phyloP scores from a whole-genome alignment of 805 yeast genomes.

The Pichia exigua region DNA sequence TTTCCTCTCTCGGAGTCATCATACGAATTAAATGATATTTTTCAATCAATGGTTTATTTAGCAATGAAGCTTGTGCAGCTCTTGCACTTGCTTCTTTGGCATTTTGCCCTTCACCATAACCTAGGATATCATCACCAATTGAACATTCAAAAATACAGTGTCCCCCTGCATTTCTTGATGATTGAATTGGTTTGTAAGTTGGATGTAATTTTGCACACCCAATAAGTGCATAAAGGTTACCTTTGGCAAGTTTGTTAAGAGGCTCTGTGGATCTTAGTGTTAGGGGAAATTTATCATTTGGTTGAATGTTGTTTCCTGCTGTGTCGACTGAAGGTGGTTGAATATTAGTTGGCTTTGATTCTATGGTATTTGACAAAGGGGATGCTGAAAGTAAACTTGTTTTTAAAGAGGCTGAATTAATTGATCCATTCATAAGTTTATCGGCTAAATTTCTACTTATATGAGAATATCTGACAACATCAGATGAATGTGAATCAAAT shows the following conservation, averaged over 20 bases:
- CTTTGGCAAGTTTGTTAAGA: conserved; percentile 62
- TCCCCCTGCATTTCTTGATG: conserved; percentile 25
- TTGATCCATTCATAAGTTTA: not conserved
- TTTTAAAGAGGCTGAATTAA: not conserved
- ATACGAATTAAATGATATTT: conserved; percentile 54
- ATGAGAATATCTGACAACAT: conserved; percentile 3
- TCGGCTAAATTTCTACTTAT: conserved; percentile 1
- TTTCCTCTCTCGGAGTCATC: conserved; percentile 35
- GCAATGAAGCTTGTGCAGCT: conserved; percentile 79
- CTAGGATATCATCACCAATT: conserved; percentile 60
- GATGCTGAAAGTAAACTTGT: not conserved
- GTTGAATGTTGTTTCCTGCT: not conserved
- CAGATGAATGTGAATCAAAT: not conserved
- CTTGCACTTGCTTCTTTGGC: conserved; percentile 70
- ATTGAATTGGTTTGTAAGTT: conserved; percentile 37
- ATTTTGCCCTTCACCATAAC: conserved; percentile 63
- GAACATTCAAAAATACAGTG: conserved; percentile 40
- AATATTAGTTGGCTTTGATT: not conserved
- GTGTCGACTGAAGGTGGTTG: not conserved
- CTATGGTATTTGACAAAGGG: not conserved
- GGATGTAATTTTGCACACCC: conserved; percentile 69
- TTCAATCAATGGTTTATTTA: conserved; percentile 50
- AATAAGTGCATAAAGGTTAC: conserved; percentile 65
- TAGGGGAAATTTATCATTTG: conserved; percentile 17
- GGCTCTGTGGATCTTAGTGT: conserved; percentile 20